A percentile compares a stretch with the other conserved stretches of the same genome.
Evolutionary conservation across 2,329 filamentous ascomycete genomes (phyloP).

Genomic region (Rutstroemia sp.): DNA sequence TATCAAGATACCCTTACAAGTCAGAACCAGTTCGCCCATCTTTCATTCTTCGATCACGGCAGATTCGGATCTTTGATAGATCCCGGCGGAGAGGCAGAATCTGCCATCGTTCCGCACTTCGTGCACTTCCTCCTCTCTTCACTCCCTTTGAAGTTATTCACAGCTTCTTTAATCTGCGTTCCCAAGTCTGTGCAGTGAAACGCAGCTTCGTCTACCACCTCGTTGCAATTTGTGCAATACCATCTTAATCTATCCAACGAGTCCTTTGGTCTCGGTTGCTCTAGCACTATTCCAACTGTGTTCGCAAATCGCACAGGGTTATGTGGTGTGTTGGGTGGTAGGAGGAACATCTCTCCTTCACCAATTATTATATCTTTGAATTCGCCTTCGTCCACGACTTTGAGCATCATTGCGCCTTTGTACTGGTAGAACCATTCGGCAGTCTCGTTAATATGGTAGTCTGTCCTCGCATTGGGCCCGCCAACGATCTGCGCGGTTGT

Average conservation of each 20-base stretch:
- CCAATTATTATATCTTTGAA: constrained; percentile 85
- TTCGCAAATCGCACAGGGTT: constrained; percentile 90
- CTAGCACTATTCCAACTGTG: constrained; percentile 89
- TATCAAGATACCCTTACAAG: not conserved
- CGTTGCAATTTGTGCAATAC: constrained; percentile 71
- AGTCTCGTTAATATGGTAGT: constrained; percentile 97
- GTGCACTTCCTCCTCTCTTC: constrained; percentile 66
- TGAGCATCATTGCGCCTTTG: constrained; percentile 87
- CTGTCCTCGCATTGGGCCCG: constrained; percentile 89
- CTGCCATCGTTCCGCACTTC: constrained; percentile 68
- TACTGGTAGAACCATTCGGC: constrained; percentile 98
- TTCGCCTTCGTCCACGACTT: constrained; percentile 66
- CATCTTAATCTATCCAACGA: constrained; percentile 76
- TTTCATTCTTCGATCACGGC: constrained; percentile 9
- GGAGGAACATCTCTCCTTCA: constrained; percentile 88
- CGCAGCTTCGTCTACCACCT: constrained; percentile 73
- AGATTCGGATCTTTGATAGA: constrained; percentile 54
- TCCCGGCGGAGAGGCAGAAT: constrained; percentile 56
- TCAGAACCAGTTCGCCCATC: too few species aligned
- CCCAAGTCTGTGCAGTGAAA: constrained; percentile 90
- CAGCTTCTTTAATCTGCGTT: constrained; percentile 88
- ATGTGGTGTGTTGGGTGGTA: constrained; percentile 92
- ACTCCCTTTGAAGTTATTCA: constrained; percentile 70
- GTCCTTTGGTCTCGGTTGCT: constrained; percentile 67
- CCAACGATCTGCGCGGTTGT: constrained; percentile 65